Conservation (phyloP, 257 asterid species). For the Gynochthodes officinalis region DNA sequence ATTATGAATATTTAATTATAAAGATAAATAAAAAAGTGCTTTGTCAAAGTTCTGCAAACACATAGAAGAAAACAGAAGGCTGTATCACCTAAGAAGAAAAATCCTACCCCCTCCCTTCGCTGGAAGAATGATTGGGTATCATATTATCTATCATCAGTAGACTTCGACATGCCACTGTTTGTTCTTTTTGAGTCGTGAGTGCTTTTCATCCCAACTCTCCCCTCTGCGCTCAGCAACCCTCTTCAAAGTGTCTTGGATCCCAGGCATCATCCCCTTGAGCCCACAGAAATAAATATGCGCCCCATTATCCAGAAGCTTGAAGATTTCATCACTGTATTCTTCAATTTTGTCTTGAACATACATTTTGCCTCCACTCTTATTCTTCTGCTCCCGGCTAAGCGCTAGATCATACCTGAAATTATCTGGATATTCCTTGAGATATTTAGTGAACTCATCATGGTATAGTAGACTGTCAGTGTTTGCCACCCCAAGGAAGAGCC, state of each 20-base stretch:
- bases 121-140: constrained; percentile 1
- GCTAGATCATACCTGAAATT: constrained; percentile 83
- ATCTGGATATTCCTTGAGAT: constrained; percentile 64
- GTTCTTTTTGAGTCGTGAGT: constrained; percentile 77
- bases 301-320: constrained; percentile 78
- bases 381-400: constrained; percentile 87
- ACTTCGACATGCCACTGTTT: constrained; percentile 99
- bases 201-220: constrained; percentile 91
- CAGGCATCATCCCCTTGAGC: constrained; percentile 98
- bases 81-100: constrained; percentile 6
- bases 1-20: too few relatives aligned
- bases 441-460: constrained; percentile 77
- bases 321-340: constrained; percentile 88
- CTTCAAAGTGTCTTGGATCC: constrained; percentile 89
- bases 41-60: not conserved
- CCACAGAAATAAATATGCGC: constrained; percentile 96
- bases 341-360: constrained; percentile 95
- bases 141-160: constrained; percentile 32
- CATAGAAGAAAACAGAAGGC: constrained; percentile 1
- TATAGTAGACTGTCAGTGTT: constrained; percentile 83
- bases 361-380: constrained; percentile 90
- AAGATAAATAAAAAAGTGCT: not conserved
- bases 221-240: constrained; percentile 83
- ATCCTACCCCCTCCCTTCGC: not conserved
- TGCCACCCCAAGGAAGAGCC: constrained; percentile 99